Evolutionary conservation across 495 filamentous ascomycete genomes (phyloP).

Genomic region (Podospora tetraspora): DNA sequence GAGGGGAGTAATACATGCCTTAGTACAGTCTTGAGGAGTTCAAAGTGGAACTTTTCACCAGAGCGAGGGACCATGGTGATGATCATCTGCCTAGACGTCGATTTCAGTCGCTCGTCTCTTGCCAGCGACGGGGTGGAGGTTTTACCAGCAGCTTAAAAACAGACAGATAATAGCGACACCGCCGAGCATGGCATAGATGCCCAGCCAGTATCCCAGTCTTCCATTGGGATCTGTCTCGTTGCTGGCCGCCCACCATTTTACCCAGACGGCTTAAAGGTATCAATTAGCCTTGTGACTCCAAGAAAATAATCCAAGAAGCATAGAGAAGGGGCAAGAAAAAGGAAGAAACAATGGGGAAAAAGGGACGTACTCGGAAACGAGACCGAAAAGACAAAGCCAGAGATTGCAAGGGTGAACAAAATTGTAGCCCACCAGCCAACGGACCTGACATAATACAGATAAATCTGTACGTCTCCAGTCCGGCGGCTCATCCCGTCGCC

Average conservation of each 20-base stretch:
- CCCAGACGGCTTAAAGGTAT: slow-evolving; percentile 20
- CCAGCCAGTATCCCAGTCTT: slow-evolving; percentile 27
- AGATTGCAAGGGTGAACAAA: slow-evolving; percentile 36
- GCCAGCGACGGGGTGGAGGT: background rate
- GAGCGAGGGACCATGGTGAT: slow-evolving; percentile 28
- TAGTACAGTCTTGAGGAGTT: slow-evolving; percentile 25
- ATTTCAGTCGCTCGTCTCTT: background rate
- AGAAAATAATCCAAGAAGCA: background rate
- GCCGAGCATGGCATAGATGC: slow-evolving; percentile 26
- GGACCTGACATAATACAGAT: slow-evolving; percentile 48
- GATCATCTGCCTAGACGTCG: slow-evolving; percentile 23
- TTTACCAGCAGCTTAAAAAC: slow-evolving; percentile 26
- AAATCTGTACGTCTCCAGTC: slow-evolving; percentile 51
- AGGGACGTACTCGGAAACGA: slow-evolving; percentile 28
- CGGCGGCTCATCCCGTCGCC: slow-evolving; percentile 24
- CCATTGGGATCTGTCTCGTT: slow-evolving; percentile 25
- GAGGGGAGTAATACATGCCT: slow-evolving; percentile 5
- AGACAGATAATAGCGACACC: slow-evolving; percentile 22
- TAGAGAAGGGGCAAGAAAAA: background rate
- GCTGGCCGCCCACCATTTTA: slow-evolving; percentile 30
- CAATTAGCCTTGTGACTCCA: background rate
- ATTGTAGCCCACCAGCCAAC: slow-evolving; percentile 45
- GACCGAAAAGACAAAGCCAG: slow-evolving; percentile 24
- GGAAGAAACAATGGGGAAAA: too few species aligned
- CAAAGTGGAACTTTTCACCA: slow-evolving; percentile 25